A percentile compares a stretch with the other conserved stretches of the same genome.
Evolutionary conservation across 352 stramenopile genomes (phyloP).

Genomic region (Pythium phragmitis): DNA sequence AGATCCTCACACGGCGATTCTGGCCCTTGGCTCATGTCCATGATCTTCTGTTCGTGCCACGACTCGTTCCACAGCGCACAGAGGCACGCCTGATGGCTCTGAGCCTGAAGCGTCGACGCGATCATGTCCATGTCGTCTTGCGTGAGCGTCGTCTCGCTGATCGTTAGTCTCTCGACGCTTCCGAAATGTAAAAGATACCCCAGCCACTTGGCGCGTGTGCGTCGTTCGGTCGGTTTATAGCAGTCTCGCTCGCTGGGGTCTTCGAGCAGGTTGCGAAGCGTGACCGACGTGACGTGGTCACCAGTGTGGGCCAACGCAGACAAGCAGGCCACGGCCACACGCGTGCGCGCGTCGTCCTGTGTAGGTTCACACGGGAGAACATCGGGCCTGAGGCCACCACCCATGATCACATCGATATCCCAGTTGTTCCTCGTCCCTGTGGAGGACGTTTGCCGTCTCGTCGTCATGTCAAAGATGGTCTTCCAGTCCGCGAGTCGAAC

Average conservation of each 20-base stretch:
- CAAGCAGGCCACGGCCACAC: constrained; percentile 4
- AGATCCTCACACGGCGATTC: not conserved
- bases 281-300: constrained; percentile 8
- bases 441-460: not conserved
- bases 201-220: constrained; percentile 15
- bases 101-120: constrained; percentile 1
- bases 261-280: constrained; percentile 1
- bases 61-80: not conserved
- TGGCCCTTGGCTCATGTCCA: not conserved
- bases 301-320: constrained; percentile 12
- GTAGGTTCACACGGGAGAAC: not conserved
- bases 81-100: not conserved
- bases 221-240: not conserved
- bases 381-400: not conserved
- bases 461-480: constrained; percentile 3
- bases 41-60: constrained; percentile 12
- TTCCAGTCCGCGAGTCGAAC: constrained; percentile 3
- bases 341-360: not conserved
- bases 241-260: not conserved
- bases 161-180: constrained; percentile 2
- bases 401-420: constrained; percentile 2
- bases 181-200: constrained; percentile 10
- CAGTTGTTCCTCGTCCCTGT: not conserved
- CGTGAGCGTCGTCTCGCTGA: constrained; percentile 8
- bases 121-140: constrained; percentile 14